These are phyloP conservation scores for Planoprotostelium fungivorum DNA, from an alignment of 78 protist genomes.

Conservation along the genomic window DNA sequence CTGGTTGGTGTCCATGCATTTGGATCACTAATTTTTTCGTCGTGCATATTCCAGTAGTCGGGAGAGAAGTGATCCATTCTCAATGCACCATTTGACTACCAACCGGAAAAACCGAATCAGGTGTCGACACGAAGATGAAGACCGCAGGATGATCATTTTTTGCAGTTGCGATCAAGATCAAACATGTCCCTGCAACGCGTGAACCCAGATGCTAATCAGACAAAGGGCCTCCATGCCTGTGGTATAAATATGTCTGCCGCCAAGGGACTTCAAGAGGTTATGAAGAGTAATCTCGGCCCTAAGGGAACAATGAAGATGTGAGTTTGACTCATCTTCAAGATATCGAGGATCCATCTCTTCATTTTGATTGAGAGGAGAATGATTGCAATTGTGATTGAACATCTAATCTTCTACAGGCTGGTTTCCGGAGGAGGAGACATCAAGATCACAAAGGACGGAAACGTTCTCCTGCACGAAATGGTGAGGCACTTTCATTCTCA, in stretches of 20 bases:
- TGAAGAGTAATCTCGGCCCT: slow-evolving; percentile 98
- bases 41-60: too few relatives aligned
- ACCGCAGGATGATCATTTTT: too few relatives aligned
- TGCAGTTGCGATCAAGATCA: too few relatives aligned
- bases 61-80: too few relatives aligned
- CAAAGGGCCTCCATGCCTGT: slow-evolving; percentile 47
- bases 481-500: slow-evolving; percentile 19
- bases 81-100: too few relatives aligned
- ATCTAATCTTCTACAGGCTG: slow-evolving; percentile 77
- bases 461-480: slow-evolving; percentile 95
- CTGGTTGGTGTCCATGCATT: too few relatives aligned
- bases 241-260: slow-evolving; percentile 92
- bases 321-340: not conserved
- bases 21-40: too few relatives aligned
- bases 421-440: slow-evolving; percentile 98
- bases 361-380: not conserved
- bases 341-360: not conserved
- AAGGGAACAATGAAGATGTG: slow-evolving; percentile 97
- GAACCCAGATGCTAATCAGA: not conserved
- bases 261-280: slow-evolving; percentile 88
- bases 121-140: too few relatives aligned
- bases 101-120: too few relatives aligned
- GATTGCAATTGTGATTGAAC: too few relatives aligned
- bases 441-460: slow-evolving; percentile 99
- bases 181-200: not conserved